Percentiles rank a stretch among this genome's conserved stretches.
These are phyloP conservation scores for Huntiella decipiens DNA, from an alignment of 2,329 filamentous ascomycete genomes.

Conservation along the genomic window DNA sequence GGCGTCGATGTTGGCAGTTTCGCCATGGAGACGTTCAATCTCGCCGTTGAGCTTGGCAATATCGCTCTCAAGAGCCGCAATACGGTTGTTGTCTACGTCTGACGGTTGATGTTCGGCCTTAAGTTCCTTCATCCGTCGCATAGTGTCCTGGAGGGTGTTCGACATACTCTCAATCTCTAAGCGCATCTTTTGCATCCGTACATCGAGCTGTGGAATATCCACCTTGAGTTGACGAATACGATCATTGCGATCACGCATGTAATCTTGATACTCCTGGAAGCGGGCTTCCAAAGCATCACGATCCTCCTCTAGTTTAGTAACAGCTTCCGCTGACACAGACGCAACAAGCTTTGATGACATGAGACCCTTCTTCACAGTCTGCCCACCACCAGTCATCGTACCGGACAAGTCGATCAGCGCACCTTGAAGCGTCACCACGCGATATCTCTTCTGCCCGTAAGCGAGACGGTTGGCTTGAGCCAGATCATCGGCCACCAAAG, in stretches of 20 bases:
- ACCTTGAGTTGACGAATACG: slow-evolving; percentile 53
- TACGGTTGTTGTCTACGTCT: slow-evolving; percentile 57
- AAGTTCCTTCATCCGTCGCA: slow-evolving; percentile 73
- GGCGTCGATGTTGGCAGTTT: slow-evolving; percentile 77
- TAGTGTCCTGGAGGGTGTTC: slow-evolving; percentile 64
- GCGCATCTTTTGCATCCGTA: slow-evolving; percentile 73
- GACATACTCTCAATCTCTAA: slow-evolving; percentile 78
- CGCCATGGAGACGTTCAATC: slow-evolving; percentile 57
- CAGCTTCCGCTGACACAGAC: slow-evolving; percentile 74
- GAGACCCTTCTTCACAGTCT: slow-evolving; percentile 68
- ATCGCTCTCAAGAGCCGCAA: slow-evolving; percentile 55
- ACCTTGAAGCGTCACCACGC: slow-evolving; percentile 86
- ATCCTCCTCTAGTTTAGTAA: slow-evolving; percentile 69
- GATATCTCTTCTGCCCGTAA: slow-evolving; percentile 83
- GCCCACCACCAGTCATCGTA: slow-evolving; percentile 96
- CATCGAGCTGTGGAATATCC: slow-evolving; percentile 69
- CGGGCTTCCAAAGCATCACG: slow-evolving; percentile 68
- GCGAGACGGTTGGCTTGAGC: slow-evolving; percentile 95
- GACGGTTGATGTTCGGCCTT: slow-evolving; percentile 63
- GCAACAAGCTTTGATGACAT: slow-evolving; percentile 95
- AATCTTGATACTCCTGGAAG: slow-evolving; percentile 69
- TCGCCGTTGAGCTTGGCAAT: slow-evolving; percentile 59
- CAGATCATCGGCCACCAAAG: slow-evolving; percentile 76
- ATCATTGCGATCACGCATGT: slow-evolving; percentile 61
- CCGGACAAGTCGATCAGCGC: slow-evolving; percentile 95